Conservation (phyloP, 2,329 filamentous ascomycete genomes). For the Cercospora citrullina region DNA sequence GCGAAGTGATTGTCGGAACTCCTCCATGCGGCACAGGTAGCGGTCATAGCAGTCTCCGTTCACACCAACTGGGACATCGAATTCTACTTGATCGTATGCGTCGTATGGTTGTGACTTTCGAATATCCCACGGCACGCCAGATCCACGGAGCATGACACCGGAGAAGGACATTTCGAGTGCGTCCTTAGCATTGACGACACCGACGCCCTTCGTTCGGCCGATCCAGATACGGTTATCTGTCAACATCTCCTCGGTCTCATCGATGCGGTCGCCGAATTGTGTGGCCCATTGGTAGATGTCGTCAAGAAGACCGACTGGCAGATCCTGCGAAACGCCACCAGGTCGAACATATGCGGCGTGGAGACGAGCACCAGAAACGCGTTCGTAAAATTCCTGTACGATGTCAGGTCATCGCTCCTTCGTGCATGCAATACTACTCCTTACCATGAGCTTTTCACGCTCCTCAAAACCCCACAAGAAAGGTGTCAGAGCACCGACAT, state of each 20-base stretch:
- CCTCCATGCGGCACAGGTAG: conserved; percentile 98
- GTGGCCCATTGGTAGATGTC: conserved; percentile 99
- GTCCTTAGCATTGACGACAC: conserved; percentile 86
- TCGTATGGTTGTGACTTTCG: conserved; percentile 97
- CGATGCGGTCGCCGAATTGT: conserved; percentile 96
- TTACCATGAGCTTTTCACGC: conserved; percentile 98
- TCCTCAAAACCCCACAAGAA: conserved; percentile 99
- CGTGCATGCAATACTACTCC: conserved; percentile 32
- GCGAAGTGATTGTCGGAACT: conserved; percentile 95
- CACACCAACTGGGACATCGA: conserved; percentile 92
- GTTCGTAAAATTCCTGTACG: conserved; percentile 94
- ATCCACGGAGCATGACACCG: conserved; percentile 96
- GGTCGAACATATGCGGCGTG: conserved; percentile 97
- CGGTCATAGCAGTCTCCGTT: conserved; percentile 99
- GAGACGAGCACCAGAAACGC: conserved; percentile 94
- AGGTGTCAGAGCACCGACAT: conserved; percentile 94
- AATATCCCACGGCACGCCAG: conserved; percentile 92
- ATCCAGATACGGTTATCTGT: conserved; percentile 99
- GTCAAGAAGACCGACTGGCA: conserved; percentile 89
- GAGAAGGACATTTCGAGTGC: conserved; percentile 97
- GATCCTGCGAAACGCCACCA: conserved; percentile 92
- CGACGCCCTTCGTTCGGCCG: conserved; percentile 81
- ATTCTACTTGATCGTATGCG: conserved; percentile 96
- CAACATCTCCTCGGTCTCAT: conserved; percentile 97
- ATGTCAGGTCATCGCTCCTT: not conserved